These are phyloP conservation scores for Dioscorea dumetorum DNA, from an alignment of 106 monocot genomes.

Conservation along the genomic window DNA sequence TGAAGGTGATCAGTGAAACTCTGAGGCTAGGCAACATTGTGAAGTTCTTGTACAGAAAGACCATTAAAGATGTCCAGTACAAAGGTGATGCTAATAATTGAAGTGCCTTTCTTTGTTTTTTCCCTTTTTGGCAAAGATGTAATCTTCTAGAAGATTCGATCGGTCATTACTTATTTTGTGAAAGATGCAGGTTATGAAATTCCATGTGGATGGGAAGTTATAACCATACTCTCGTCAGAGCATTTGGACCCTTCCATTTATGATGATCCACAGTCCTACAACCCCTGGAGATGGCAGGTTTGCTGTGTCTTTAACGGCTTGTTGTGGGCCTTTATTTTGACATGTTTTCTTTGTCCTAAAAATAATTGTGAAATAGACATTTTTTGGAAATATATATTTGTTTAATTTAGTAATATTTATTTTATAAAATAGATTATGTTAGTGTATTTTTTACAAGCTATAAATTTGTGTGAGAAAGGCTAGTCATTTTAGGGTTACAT, in stretches of 20 bases:
- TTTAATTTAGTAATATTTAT: too few relatives aligned
- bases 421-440: too few relatives aligned
- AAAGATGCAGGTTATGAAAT: slow-evolving; percentile 5
- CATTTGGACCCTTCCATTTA: slow-evolving; percentile 10
- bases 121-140: too few relatives aligned
- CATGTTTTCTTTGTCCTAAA: too few relatives aligned
- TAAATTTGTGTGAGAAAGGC: too few relatives aligned
- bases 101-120: too few relatives aligned
- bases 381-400: background rate
- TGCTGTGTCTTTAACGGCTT: too few relatives aligned
- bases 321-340: too few relatives aligned
- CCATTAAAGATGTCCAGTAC: slow-evolving; percentile 11
- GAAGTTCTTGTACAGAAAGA: slow-evolving; percentile 7
- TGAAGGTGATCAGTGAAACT: slow-evolving; percentile 15
- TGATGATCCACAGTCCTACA: background rate
- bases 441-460: too few relatives aligned
- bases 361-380: background rate
- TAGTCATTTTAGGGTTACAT: too few relatives aligned
- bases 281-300: slow-evolving; percentile 19
- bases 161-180: background rate
- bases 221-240: background rate
- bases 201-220: slow-evolving; percentile 13
- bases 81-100: slow-evolving; percentile 5
- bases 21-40: slow-evolving; percentile 15
- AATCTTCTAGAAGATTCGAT: background rate